Evolutionary conservation across 768 basidiomycete species (phyloP), one percentile per base, ranked within the genome.

Genomic region (Infundibulicybe gibba): DNA sequence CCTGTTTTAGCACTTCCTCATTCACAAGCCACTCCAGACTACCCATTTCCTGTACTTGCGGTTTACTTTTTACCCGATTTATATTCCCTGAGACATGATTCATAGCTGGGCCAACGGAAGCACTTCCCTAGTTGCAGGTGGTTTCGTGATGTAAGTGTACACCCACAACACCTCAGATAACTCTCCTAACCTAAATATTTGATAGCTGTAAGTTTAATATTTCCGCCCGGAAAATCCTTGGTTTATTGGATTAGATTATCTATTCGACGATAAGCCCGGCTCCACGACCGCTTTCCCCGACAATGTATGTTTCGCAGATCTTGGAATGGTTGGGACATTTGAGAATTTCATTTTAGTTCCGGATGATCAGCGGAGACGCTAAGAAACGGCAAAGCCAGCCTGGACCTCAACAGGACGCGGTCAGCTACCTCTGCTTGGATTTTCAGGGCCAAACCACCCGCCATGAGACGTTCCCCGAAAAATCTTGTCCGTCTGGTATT

Each of bases 211-310:
- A 25, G 25, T 8, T 25, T 8, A 25, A 8, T 25, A 8, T 25
- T 25, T 25, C 25, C 25, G 25, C 25, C 8, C 8, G 25, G 25
- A 25, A 25, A 25, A 25, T 25, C 4, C 25, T 25, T 25, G 25
- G 25, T 25, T 25, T 40, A 13, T 2, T 19, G 39, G 11, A 32
- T 30, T 49, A 78, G 76, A 79, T 56, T 78, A 79, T 53, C 59
- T 78, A 35, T 78, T 72, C 62, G 64, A 58, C 44, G 68, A 76
- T 52, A 70, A 61, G 38, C 57, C 74, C 32, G 74, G 72, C 49
- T 67, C 63, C 1, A 77, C 75, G 1, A 77, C 73, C 1, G 70
- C 75, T 6, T 80, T 80, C 57, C 78, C 78, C 25, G 77, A 78
- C 61, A 67, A 80, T 56, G 77, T 77, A 38, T 61, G 71, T 63